Percentiles rank a stretch among this genome's conserved stretches.
Evolutionary conservation across 208 protist species (phyloP).

Genomic region (Herpetomonas samuelpessoai): DNA sequence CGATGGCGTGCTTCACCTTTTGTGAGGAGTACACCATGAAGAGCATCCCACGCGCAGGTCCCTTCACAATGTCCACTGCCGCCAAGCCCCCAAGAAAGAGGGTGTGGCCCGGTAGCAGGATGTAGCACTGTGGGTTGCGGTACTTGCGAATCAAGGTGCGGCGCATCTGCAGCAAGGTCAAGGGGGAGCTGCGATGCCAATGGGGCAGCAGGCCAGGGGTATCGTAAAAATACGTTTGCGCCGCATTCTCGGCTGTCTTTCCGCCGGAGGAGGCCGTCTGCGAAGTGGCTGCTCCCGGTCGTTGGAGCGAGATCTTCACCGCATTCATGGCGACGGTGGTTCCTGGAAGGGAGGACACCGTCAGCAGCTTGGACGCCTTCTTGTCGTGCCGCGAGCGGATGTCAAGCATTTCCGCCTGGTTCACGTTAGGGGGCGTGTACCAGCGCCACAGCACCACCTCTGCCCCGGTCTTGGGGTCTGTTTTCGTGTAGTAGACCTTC

Average conservation of each 20-base stretch:
- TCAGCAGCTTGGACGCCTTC: conserved; percentile 85
- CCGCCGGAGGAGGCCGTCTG: background rate
- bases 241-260: conserved; percentile 8
- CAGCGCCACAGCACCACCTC: conserved; percentile 85
- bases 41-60: conserved; percentile 63
- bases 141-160: conserved; percentile 86
- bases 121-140: conserved; percentile 84
- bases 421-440: conserved; percentile 88
- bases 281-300: background rate
- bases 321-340: conserved; percentile 85
- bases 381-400: conserved; percentile 84
- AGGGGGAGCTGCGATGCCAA: conserved; percentile 76
- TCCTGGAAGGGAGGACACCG: conserved; percentile 85
- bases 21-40: conserved; percentile 90
- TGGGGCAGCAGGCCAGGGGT: conserved; percentile 87
- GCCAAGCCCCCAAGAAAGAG: conserved; percentile 84
- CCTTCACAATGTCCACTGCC: conserved; percentile 82
- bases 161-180: conserved; percentile 89
- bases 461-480: conserved; percentile 43
- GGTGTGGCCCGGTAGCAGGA: conserved; percentile 79
- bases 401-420: conserved; percentile 88
- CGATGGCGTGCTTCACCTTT: conserved; percentile 79
- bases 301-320: conserved; percentile 58
- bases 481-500: conserved; percentile 86
- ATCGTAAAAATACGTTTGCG: conserved; percentile 76